These are phyloP conservation scores for Penicillium paxilli DNA, from an alignment of 495 filamentous ascomycete genomes.

Conservation along the genomic window DNA sequence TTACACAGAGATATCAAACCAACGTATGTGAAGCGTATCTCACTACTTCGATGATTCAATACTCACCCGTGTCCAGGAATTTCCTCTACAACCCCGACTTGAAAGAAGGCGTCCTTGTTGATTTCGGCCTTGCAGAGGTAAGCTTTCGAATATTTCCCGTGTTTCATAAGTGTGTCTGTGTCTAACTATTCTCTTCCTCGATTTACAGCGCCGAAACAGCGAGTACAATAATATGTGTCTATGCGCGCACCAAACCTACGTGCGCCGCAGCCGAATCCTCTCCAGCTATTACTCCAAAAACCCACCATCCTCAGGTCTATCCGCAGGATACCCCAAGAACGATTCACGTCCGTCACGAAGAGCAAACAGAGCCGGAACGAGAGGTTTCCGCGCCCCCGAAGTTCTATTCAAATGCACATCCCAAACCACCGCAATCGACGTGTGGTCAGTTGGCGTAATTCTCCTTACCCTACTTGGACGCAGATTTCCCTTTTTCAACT, in stretches of 20 bases:
- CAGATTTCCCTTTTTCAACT: slow-evolving; percentile 98
- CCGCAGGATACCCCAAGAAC: slow-evolving; percentile 77
- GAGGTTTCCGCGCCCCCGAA: slow-evolving; percentile 94
- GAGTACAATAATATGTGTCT: slow-evolving; percentile 42
- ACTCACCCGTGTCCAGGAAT: slow-evolving; percentile 50
- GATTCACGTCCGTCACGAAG: slow-evolving; percentile 84
- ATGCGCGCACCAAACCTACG: slow-evolving; percentile 37
- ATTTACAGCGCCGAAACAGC: no score
- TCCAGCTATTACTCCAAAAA: slow-evolving; percentile 48
- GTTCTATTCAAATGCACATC: slow-evolving; percentile 96
- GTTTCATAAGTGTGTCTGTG: no score
- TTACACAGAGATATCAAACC: slow-evolving; percentile 98
- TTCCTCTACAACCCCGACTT: slow-evolving; percentile 90
- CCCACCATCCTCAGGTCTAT: slow-evolving; percentile 37
- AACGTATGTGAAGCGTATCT: slow-evolving; percentile 51
- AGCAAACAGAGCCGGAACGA: slow-evolving; percentile 93
- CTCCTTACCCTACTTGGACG: slow-evolving; percentile 85
- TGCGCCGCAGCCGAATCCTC: slow-evolving; percentile 38
- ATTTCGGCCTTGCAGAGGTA: slow-evolving; percentile 91
- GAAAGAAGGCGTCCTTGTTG: slow-evolving; percentile 85
- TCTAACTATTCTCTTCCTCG: no score
- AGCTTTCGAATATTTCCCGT: no score
- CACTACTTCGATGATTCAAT: not conserved
- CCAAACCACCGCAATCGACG: slow-evolving; percentile 93
- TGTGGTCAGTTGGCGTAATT: slow-evolving; percentile 96